These are phyloP conservation scores for Mycena pura DNA, from an alignment of 768 basidiomycete species.

Conservation along the genomic window DNA sequence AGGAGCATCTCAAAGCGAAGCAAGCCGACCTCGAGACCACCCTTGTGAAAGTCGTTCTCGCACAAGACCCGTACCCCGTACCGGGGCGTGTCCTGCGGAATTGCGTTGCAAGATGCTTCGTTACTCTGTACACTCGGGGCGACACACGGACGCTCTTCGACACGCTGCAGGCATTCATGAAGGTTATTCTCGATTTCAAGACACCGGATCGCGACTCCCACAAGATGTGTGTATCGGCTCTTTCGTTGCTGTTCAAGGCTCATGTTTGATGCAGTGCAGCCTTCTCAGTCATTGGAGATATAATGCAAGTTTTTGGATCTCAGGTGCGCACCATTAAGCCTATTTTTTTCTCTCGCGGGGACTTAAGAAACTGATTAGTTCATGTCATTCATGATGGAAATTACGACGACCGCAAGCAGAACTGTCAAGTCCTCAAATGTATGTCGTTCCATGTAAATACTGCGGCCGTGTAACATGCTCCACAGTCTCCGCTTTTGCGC, in stretches of 20 bases:
- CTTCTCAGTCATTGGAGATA: constrained; percentile 85
- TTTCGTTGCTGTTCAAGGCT: not conserved
- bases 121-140: constrained; percentile 75
- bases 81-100: constrained; percentile 90
- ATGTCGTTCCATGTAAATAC: constrained; percentile 34
- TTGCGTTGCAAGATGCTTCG: constrained; percentile 77
- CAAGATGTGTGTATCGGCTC: constrained; percentile 62
- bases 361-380: constrained; percentile 56
- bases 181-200: constrained; percentile 77
- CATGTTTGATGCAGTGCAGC: constrained; percentile 62
- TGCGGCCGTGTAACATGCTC: constrained; percentile 3
- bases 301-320: constrained; percentile 84
- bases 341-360: too few species aligned
- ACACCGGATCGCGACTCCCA: constrained; percentile 63
- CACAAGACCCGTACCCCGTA: constrained; percentile 69
- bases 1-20: constrained; percentile 72
- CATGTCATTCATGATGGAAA: constrained; percentile 95
- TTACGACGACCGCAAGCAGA: constrained; percentile 68
- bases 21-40: constrained; percentile 69
- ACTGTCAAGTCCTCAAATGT: constrained; percentile 77
- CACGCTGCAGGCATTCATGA: constrained; percentile 78
- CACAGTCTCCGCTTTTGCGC: constrained; percentile 79
- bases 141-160: constrained; percentile 90
- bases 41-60: constrained; percentile 72
- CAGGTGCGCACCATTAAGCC: constrained; percentile 63